Percentiles rank a stretch among this genome's conserved stretches.
These are phyloP conservation scores for Marvania coccoides DNA, from an alignment of 139 green algal genomes.

Conservation along the genomic window DNA sequence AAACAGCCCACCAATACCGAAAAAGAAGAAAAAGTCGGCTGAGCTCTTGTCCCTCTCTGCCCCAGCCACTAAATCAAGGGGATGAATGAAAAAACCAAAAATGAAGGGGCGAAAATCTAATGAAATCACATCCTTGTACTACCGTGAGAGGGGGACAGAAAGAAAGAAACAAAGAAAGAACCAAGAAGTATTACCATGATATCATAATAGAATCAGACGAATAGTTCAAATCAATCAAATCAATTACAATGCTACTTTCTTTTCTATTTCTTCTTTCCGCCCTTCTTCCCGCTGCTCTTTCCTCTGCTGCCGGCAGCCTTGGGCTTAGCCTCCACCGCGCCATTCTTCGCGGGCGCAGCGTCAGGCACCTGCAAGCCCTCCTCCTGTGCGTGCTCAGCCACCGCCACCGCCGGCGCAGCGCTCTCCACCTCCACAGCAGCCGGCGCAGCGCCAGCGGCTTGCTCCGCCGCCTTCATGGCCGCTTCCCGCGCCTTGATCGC, in stretches of 20 bases:
- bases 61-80: no score
- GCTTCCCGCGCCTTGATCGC: constrained; percentile 68
- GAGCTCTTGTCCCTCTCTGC: no score
- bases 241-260: neutral
- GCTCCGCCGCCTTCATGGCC: constrained; percentile 46
- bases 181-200: no score
- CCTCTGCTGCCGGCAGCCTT: neutral
- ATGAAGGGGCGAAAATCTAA: neutral
- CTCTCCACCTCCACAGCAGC: neutral
- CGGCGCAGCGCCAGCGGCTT: neutral
- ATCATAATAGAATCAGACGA: neutral
- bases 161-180: no score
- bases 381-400: neutral
- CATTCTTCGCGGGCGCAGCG: neutral
- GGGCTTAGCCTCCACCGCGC: neutral
- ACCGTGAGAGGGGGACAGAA: no score
- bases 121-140: no score
- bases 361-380: neutral
- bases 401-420: neutral
- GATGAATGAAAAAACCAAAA: neutral
- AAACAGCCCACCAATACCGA: no score
- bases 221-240: neutral
- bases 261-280: constrained; percentile 4
- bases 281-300: constrained; percentile 20
- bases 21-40: no score